A percentile compares a stretch with the other conserved stretches of the same genome.
phyloP scores from a whole-genome alignment of 768 basidiomycete species.

The Auricularia sp. region DNA sequence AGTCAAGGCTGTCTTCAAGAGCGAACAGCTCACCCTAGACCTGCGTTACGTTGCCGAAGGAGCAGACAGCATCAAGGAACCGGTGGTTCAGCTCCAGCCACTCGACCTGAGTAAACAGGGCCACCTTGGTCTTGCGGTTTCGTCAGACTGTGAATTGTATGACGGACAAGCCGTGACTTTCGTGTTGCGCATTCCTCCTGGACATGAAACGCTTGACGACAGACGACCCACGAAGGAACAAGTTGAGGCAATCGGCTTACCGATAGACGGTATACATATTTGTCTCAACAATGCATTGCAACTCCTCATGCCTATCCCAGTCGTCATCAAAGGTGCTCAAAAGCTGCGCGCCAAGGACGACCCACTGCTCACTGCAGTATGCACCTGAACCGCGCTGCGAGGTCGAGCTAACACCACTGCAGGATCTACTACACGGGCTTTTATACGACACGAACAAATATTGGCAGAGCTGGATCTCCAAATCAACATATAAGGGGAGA shows the following conservation, averaged over 20 bases:
- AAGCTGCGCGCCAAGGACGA: slow-evolving; percentile 49
- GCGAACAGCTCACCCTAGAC: slow-evolving; percentile 52
- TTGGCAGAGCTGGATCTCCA: slow-evolving; percentile 86
- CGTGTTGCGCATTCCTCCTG: slow-evolving; percentile 62
- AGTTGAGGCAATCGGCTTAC: slow-evolving; percentile 37
- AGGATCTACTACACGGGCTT: slow-evolving; percentile 50
- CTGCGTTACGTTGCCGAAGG: slow-evolving; percentile 63
- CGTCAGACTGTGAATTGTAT: slow-evolving; percentile 46
- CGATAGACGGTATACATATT: slow-evolving; percentile 31
- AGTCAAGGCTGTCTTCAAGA: slow-evolving; percentile 55
- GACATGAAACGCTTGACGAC: slow-evolving; percentile 18
- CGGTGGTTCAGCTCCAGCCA: slow-evolving; percentile 45
- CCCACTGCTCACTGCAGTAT: slow-evolving; percentile 58
- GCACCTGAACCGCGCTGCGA: slow-evolving; percentile 2
- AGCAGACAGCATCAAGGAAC: slow-evolving; percentile 39
- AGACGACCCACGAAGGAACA: slow-evolving; percentile 28
- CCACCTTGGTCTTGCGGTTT: slow-evolving; percentile 61
- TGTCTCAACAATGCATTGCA: not conserved
- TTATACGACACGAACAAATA: slow-evolving; percentile 62
- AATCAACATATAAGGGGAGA: slow-evolving; percentile 80
- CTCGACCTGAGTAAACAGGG: slow-evolving; percentile 63
- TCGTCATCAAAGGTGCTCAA: slow-evolving; percentile 35
- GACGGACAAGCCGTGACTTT: slow-evolving; percentile 93
- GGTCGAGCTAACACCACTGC: slow-evolving; percentile 1
- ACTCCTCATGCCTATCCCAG: slow-evolving; percentile 14